These are phyloP conservation scores for Chaetomium sp. DNA, from an alignment of 2,329 filamentous ascomycete species.

Conservation along the genomic window DNA sequence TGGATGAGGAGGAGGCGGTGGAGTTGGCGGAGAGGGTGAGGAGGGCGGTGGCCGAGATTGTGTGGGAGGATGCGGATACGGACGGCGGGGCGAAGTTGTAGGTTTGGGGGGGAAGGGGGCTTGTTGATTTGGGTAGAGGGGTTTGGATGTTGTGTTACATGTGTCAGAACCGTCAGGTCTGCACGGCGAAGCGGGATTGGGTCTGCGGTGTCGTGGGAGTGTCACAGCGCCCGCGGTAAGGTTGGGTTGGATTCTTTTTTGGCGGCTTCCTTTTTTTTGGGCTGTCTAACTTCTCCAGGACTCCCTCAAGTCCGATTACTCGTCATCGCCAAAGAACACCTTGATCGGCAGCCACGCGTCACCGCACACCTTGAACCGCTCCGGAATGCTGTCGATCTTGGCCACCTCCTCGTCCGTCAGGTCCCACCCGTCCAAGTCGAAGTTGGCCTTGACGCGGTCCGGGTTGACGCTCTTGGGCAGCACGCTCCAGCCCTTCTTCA, in stretches of 20 bases:
- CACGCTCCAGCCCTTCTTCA: conserved; percentile 78
- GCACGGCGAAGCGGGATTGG: neutral
- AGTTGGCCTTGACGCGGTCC: conserved; percentile 74
- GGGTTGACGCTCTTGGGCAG: conserved; percentile 83
- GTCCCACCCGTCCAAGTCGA: conserved; percentile 71
- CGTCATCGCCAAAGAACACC: conserved; percentile 83
- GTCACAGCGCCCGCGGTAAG: conserved; percentile 2
- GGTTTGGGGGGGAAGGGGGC: conserved; percentile 8
- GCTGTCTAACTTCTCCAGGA: conserved; percentile 15
- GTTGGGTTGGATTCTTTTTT: conserved; percentile 1
- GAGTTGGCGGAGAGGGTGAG: conserved; percentile 60
- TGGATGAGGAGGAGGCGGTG: conserved; percentile 74
- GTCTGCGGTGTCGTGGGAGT: neutral
- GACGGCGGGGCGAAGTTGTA: conserved; percentile 43
- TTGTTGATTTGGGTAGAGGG: neutral
- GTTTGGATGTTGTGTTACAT: neutral
- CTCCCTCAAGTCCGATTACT: conserved; percentile 47
- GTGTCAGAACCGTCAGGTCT: neutral
- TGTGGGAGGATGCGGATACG: conserved; percentile 45
- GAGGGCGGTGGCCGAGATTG: conserved; percentile 50
- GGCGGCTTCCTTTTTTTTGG: neutral
- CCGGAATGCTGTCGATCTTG: conserved; percentile 66
- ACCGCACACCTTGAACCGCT: conserved; percentile 80
- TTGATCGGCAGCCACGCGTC: conserved; percentile 74
- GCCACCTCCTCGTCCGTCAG: conserved; percentile 72